Conservation (phyloP, 352 stramenopile genomes). For the Phytopythium chamaehyphon region DNA sequence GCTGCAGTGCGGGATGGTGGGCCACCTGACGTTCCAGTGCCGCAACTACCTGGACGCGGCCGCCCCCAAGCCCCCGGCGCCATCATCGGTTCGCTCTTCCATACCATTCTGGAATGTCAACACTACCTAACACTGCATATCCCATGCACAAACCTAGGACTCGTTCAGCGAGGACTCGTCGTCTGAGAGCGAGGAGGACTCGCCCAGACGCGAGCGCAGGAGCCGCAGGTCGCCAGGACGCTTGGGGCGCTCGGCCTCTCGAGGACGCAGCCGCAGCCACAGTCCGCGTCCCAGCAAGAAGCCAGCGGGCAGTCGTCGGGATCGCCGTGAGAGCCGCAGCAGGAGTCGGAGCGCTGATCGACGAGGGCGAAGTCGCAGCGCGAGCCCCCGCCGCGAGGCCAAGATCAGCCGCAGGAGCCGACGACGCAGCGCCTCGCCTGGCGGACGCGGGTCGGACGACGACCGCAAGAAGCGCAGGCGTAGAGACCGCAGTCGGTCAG, state of each 20-base stretch:
- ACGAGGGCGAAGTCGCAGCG: slow-evolving; percentile 16
- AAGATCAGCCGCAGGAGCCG: slow-evolving; percentile 8
- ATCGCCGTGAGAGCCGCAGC: slow-evolving; percentile 25
- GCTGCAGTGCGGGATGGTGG: slow-evolving; percentile 80
- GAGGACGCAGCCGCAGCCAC: slow-evolving; percentile 14
- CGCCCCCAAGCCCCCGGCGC: slow-evolving; percentile 31
- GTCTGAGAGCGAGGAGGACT: slow-evolving; percentile 20
- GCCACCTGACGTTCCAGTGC: slow-evolving; percentile 91
- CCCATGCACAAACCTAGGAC: too few species aligned
- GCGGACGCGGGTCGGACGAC: not conserved
- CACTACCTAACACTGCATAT: too few species aligned
- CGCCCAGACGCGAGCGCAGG: slow-evolving; percentile 20
- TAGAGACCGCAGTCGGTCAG: not conserved
- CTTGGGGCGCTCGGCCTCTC: slow-evolving; percentile 14
- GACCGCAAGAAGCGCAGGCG: slow-evolving; percentile 3
- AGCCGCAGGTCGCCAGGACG: slow-evolving; percentile 1
- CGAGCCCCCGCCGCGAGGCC: slow-evolving; percentile 10
- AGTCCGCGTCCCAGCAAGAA: slow-evolving; percentile 20
- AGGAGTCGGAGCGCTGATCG: slow-evolving; percentile 14
- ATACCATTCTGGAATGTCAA: not conserved
- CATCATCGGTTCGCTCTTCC: slow-evolving; percentile 27
- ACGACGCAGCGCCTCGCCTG: not conserved
- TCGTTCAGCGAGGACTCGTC: slow-evolving; percentile 42
- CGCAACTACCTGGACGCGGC: slow-evolving; percentile 65
- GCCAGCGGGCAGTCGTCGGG: slow-evolving; percentile 15